Conservation (phyloP, 1,284 basidiomycete species). For the Irpex sp. region DNA sequence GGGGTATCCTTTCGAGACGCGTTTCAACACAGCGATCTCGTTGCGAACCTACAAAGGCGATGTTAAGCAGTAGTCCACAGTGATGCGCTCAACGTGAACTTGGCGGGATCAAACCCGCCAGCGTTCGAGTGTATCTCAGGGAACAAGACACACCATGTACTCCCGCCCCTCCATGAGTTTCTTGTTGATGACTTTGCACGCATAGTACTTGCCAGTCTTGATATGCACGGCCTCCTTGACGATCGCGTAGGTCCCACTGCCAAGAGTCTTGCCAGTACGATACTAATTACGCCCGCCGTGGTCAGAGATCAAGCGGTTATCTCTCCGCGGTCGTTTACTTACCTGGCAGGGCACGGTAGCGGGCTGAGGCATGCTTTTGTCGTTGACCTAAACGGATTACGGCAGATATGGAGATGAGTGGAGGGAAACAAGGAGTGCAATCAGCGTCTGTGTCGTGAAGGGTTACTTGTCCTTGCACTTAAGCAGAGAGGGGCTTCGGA, state of each 20-base stretch:
- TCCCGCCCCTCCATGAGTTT: slow-evolving; percentile 94
- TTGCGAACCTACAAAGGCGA: slow-evolving; percentile 74
- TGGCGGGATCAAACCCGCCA: not conserved
- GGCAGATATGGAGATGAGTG: not conserved
- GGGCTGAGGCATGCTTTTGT: slow-evolving; percentile 19
- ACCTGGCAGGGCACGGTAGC: slow-evolving; percentile 66
- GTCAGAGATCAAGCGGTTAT: not conserved
- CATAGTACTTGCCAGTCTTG: slow-evolving; percentile 80
- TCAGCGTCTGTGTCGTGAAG: not conserved
- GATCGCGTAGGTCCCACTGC: slow-evolving; percentile 90
- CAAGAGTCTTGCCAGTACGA: slow-evolving; percentile 88
- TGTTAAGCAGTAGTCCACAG: not conserved
- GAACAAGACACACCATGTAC: slow-evolving; percentile 63
- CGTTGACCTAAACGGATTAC: not conserved
- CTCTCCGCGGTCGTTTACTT: slow-evolving; percentile 13
- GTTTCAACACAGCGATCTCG: slow-evolving; percentile 94
- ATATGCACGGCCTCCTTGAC: slow-evolving; percentile 97
- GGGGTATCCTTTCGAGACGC: slow-evolving; percentile 85
- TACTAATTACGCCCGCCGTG: slow-evolving; percentile 49
- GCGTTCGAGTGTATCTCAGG: not conserved
- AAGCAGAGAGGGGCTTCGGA: not conserved
- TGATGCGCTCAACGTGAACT: not conserved
- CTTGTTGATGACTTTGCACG: slow-evolving; percentile 97
- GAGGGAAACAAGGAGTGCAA: not conserved
- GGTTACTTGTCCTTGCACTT: not conserved